phyloP scores from a whole-genome alignment of 2,329 filamentous ascomycete species.

The Orbilia quercus region DNA sequence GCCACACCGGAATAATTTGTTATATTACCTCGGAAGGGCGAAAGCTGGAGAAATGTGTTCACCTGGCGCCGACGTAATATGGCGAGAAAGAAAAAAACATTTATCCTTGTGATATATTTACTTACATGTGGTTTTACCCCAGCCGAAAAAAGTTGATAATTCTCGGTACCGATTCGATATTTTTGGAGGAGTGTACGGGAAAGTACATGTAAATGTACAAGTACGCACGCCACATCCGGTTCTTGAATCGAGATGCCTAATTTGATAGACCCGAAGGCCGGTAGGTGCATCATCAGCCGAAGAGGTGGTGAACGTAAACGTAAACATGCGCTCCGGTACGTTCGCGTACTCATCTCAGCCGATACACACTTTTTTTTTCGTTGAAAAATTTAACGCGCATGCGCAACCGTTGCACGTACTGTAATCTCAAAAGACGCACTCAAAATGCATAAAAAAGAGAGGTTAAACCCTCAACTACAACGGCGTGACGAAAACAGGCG shows the following conservation, averaged over 20 bases:
- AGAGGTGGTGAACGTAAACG: no score
- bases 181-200: not conserved
- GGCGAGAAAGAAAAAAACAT: not conserved
- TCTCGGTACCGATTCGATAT: not conserved
- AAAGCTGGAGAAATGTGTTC: constrained; percentile 20
- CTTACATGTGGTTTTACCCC: no score
- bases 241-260: constrained; percentile 19
- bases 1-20: constrained; percentile 4
- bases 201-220: no score
- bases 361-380: constrained; percentile 1
- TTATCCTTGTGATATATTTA: not conserved
- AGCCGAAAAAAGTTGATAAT: no score
- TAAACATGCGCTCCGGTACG: no score
- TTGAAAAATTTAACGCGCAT: no score
- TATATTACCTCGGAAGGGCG: not conserved
- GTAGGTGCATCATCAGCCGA: not conserved
- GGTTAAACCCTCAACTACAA: constrained; percentile 4
- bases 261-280: constrained; percentile 6
- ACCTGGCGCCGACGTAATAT: constrained; percentile 28
- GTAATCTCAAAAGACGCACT: not conserved
- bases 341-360: not conserved
- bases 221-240: constrained; percentile 19
- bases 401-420: not conserved
- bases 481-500: constrained; percentile 9
- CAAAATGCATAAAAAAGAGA: no score